Percentiles rank a stretch among this genome's conserved stretches.
Evolutionary conservation across 257 asterid genomes (phyloP).

Genomic region (Lavandula angustifolia): DNA sequence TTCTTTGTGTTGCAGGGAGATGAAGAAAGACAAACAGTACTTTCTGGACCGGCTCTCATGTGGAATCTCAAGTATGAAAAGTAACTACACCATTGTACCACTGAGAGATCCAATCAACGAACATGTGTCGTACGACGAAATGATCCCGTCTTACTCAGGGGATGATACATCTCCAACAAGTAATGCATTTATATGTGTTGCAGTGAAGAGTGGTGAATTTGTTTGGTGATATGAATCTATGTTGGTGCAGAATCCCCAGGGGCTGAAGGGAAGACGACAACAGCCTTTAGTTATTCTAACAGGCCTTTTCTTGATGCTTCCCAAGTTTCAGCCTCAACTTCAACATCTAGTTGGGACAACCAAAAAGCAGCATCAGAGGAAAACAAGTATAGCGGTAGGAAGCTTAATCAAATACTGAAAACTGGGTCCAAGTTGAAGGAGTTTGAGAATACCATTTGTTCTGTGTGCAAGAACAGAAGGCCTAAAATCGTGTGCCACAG

Average conservation of each 20-base stretch:
- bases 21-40: constrained; percentile 69
- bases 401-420: constrained; percentile 18
- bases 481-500: constrained; percentile 46
- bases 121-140: constrained; percentile 60
- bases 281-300: neutral
- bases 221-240: neutral
- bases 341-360: constrained; percentile 17
- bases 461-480: constrained; percentile 55
- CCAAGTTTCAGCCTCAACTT: constrained; percentile 29
- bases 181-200: constrained; percentile 9
- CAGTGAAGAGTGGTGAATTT: neutral
- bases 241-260: constrained; percentile 35
- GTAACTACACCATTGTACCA: constrained; percentile 41
- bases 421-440: constrained; percentile 26
- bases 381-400: constrained; percentile 3
- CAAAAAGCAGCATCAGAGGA: constrained; percentile 5
- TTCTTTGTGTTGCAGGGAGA: constrained; percentile 44
- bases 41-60: constrained; percentile 61
- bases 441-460: constrained; percentile 46
- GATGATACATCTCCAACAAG: constrained; percentile 45
- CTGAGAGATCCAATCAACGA: constrained; percentile 46
- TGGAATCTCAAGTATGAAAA: constrained; percentile 57
- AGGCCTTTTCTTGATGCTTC: constrained; percentile 9
- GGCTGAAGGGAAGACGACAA: constrained; percentile 26
- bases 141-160: constrained; percentile 65